These are phyloP conservation scores for Teratosphaeria viscida DNA, from an alignment of 2,329 filamentous ascomycete species.

Conservation along the genomic window DNA sequence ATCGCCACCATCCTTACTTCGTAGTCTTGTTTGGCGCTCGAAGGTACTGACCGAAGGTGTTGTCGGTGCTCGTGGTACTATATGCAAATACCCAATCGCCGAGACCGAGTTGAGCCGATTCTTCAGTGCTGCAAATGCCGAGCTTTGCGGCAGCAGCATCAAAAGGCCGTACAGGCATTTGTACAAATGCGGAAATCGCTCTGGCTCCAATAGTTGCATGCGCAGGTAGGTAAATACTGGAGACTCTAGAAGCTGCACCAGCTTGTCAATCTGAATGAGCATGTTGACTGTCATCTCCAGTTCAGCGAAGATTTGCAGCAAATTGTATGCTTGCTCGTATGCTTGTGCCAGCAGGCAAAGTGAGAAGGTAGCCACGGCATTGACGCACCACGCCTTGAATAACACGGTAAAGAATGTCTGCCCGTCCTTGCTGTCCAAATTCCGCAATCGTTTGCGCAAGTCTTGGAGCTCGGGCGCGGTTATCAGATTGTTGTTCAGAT, in stretches of 20 bases:
- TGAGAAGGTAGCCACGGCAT: conserved; percentile 94
- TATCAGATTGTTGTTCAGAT: conserved; percentile 97
- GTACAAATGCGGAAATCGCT: conserved; percentile 89
- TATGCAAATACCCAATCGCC: conserved; percentile 90
- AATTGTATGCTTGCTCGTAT: conserved; percentile 94
- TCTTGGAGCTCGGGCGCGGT: conserved; percentile 91
- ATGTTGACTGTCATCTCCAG: conserved; percentile 98
- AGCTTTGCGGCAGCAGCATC: conserved; percentile 97
- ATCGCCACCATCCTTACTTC: conserved; percentile 55
- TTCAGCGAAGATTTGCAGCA: conserved; percentile 95
- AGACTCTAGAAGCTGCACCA: conserved; percentile 92
- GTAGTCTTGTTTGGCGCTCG: conserved; percentile 56
- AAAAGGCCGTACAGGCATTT: conserved; percentile 83
- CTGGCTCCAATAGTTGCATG: conserved; percentile 87
- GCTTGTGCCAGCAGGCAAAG: conserved; percentile 90
- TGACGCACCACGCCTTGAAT: conserved; percentile 97
- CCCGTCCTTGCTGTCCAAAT: conserved; percentile 84
- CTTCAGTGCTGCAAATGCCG: conserved; percentile 90
- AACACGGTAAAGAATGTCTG: conserved; percentile 91
- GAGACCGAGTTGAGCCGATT: conserved; percentile 95
- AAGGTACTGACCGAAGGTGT: conserved; percentile 32
- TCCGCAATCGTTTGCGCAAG: conserved; percentile 77
- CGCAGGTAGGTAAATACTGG: conserved; percentile 97
- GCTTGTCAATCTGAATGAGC: conserved; percentile 95
- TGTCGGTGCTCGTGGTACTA: conserved; percentile 45